phyloP scores from a whole-genome alignment of 2,329 filamentous ascomycete genomes.

The Periconia macrospinosa region DNA sequence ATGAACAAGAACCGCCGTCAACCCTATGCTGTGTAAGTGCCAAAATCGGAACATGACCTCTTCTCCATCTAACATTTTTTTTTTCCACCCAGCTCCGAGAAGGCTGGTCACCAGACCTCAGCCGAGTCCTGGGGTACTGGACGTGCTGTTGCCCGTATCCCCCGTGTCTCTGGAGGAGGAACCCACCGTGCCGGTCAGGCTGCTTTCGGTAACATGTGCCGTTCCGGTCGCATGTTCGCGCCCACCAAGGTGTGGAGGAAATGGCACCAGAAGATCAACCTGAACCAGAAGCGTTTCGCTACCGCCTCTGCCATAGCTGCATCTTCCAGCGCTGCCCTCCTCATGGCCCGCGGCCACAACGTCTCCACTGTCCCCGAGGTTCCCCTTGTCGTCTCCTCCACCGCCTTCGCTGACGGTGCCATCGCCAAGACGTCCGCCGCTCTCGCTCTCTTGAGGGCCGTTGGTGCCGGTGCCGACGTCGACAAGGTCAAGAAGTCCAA shows the following conservation, averaged over 20 bases:
- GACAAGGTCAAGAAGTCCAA: slow-evolving; percentile 95
- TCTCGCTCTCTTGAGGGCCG: slow-evolving; percentile 81
- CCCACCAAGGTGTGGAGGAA: slow-evolving; percentile 99
- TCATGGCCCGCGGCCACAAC: slow-evolving; percentile 96
- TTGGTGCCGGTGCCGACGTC: slow-evolving; percentile 87
- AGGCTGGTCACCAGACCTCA: slow-evolving; percentile 99
- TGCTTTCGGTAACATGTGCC: slow-evolving; percentile 99
- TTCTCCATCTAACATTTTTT: slow-evolving; percentile 18
- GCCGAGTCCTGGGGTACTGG: slow-evolving; percentile 99
- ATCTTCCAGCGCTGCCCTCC: slow-evolving; percentile 90
- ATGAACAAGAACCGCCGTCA: slow-evolving; percentile 99
- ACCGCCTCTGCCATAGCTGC: slow-evolving; percentile 96
- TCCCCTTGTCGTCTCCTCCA: slow-evolving; percentile 92
- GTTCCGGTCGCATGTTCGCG: slow-evolving; percentile 99
- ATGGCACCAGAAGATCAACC: slow-evolving; percentile 99
- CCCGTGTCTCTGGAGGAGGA: slow-evolving; percentile 99
- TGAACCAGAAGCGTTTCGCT: slow-evolving; percentile 98
- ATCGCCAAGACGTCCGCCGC: slow-evolving; percentile 88
- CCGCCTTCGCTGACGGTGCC: slow-evolving; percentile 77
- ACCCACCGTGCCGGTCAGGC: slow-evolving; percentile 99
- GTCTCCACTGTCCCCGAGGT: slow-evolving; percentile 92
- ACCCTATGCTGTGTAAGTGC: slow-evolving; percentile 87
- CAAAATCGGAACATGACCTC: slow-evolving; percentile 2
- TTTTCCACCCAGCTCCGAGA: slow-evolving; percentile 75
- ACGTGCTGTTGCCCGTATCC: slow-evolving; percentile 99